Evolutionary conservation across 2,329 filamentous ascomycete species (phyloP).

Genomic region (Sphaceloma murrayae): DNA sequence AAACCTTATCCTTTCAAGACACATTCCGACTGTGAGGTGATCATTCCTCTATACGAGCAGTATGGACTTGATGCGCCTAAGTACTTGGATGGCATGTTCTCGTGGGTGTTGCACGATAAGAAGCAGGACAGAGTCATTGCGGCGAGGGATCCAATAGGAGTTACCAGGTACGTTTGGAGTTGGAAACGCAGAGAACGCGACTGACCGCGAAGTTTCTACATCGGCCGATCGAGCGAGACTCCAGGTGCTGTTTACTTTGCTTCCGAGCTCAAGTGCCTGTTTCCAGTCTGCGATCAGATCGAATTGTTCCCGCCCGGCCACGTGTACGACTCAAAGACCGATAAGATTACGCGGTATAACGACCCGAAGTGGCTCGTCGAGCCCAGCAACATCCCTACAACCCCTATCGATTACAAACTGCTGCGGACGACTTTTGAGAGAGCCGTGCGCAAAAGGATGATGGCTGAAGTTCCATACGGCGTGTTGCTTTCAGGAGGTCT

Average conservation of each 20-base stretch:
- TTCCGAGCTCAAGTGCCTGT: conserved; percentile 88
- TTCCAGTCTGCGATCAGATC: conserved; percentile 91
- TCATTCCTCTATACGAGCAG: conserved; percentile 93
- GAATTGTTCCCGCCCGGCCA: conserved; percentile 90
- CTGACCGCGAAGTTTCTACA: too few relatives aligned
- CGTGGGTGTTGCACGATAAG: conserved; percentile 96
- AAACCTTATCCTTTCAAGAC: conserved; percentile 94
- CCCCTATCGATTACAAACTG: conserved; percentile 71
- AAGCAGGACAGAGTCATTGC: conserved; percentile 84
- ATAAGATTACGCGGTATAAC: conserved; percentile 77
- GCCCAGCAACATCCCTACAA: conserved; percentile 63
- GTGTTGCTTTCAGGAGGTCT: conserved; percentile 90
- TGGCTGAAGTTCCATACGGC: conserved; percentile 98
- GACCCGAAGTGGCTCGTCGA: conserved; percentile 85
- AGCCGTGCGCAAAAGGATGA: conserved; percentile 88
- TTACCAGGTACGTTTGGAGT: too few relatives aligned
- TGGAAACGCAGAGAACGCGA: too few relatives aligned
- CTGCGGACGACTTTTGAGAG: conserved; percentile 77
- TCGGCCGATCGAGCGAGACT: conserved; percentile 74
- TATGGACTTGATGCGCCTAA: conserved; percentile 87
- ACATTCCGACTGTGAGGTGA: conserved; percentile 95
- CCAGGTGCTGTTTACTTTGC: conserved; percentile 88
- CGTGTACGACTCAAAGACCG: conserved; percentile 88
- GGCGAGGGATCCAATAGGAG: conserved; percentile 89
- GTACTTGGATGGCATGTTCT: conserved; percentile 98